Evolutionary conservation across 169 alveolate species (phyloP).

Genomic region (Eimeria praecox): DNA sequence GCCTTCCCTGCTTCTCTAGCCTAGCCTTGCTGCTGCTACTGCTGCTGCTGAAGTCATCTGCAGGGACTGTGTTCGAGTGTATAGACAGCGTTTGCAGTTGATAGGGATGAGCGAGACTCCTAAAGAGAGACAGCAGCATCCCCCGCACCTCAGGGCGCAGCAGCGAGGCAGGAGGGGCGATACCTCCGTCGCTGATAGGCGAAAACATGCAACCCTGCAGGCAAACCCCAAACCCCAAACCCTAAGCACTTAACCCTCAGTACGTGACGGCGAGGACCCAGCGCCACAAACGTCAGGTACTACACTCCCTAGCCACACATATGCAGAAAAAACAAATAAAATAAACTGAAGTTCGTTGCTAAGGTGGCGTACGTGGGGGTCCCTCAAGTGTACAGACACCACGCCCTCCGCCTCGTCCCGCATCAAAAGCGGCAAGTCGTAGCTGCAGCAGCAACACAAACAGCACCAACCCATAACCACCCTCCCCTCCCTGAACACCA

Average conservation of each 20-base stretch:
- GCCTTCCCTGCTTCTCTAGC: conserved; percentile 18
- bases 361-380: conserved; percentile 10
- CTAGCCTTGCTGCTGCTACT: conserved; percentile 28
- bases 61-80: not conserved
- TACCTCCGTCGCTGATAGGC: not conserved
- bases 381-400: conserved; percentile 40
- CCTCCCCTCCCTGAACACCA: not conserved
- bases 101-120: not conserved
- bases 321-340: not conserved
- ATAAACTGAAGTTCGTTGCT: not conserved
- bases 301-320: not conserved
- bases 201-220: conserved; percentile 42
- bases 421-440: conserved; percentile 33
- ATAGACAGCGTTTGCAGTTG: conserved; percentile 33
- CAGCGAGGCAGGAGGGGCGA: conserved; percentile 33
- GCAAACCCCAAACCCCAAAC: not conserved
- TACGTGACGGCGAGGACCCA: not conserved
- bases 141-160: conserved; percentile 22
- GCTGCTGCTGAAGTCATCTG: conserved; percentile 17
- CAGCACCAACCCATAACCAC: not conserved
- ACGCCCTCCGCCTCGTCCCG: conserved; percentile 35
- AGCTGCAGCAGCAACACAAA: conserved; percentile 16
- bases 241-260: too few species aligned
- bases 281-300: not conserved
- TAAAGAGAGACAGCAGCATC: not conserved